Base-by-base conservation (phyloP, 2,329 filamentous ascomycete species). In the Domatiomyces catenatus region DNA sequence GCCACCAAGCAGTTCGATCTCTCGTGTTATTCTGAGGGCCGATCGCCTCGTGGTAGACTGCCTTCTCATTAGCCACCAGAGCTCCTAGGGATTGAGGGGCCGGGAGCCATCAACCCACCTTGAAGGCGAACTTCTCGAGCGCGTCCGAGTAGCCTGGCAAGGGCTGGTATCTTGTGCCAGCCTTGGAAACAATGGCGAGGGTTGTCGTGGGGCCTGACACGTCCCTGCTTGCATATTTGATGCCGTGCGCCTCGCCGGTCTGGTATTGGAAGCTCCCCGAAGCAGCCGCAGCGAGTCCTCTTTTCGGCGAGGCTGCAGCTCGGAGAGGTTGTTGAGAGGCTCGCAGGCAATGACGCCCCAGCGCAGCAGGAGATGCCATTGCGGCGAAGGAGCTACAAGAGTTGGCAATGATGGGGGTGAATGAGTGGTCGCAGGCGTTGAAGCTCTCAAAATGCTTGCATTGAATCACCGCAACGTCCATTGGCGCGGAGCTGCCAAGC, bases 111-210 rank as follows among this genome's bases (percentile, higher is more conserved):
- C 45, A 20, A 64, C 71, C 62, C 68, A 88, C 92, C 86, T 94
- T 94, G 81, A 95, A 98, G 59, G 93, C 90, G 74, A 93, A 98
- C 69, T 87, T 85, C 74, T 92, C 85, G 59, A 98, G 78, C 52
- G 84, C 90, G 65, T 89, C 84, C 58, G 90, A 84, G 69, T 95
- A 77, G 59, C 92, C 92, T 56, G 92, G 92, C 60, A 85, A 76
- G 57, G 86, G 79, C 75, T 98, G 83, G 71, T 90, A 96, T 69
- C 92, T 79, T 58, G 90, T 93, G 64, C 92, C 92, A 57, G 88
- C 92, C 76, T 94, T 94, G 60, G 89, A 81, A 66, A 98, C 86
- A 58, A 98, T 71, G 51, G 89, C 88, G 59, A 98, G 77, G 65
- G 87, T 93, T 55, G 89, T 88, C 55, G 90, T 94, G 59, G 88